A percentile compares a stretch with the other conserved stretches of the same genome.
phyloP scores from a whole-genome alignment of 1,139 yeast species.

The Taphrina pruni region DNA sequence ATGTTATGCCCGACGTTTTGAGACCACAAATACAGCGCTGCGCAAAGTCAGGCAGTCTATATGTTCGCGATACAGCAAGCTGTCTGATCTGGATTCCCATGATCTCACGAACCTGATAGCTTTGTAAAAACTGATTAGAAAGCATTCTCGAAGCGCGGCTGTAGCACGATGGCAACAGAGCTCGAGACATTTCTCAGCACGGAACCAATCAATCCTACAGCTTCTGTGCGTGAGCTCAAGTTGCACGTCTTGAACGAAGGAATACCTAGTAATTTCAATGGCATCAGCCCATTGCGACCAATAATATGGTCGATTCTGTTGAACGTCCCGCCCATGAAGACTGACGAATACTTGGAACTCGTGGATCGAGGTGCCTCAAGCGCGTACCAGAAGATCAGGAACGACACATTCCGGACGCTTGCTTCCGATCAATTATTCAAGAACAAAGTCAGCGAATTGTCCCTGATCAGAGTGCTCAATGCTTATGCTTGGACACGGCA shows the following conservation, averaged over 20 bases:
- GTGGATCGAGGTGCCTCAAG: constrained; percentile 64
- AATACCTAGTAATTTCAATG: constrained; percentile 16
- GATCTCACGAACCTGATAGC: neutral
- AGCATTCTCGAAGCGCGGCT: too few relatives aligned
- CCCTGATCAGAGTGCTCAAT: constrained; percentile 71
- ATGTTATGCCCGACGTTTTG: neutral
- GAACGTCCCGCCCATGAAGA: constrained; percentile 64
- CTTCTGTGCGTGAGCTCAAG: constrained; percentile 21
- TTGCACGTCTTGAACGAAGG: constrained; percentile 38
- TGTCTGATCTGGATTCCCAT: too few relatives aligned
- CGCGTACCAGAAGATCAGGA: constrained; percentile 72
- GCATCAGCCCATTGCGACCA: constrained; percentile 62
- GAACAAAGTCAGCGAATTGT: constrained; percentile 68
- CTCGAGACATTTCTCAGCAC: constrained; percentile 24
- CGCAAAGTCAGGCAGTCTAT: too few relatives aligned
- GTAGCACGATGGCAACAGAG: constrained; percentile 25
- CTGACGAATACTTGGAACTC: constrained; percentile 60
- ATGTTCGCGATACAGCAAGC: too few relatives aligned
- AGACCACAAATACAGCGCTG: too few relatives aligned
- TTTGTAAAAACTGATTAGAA: neutral
- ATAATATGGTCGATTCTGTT: constrained; percentile 84
- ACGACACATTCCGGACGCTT: constrained; percentile 86
- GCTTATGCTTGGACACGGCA: constrained; percentile 66
- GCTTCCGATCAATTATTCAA: constrained; percentile 75
- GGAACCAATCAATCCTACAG: constrained; percentile 14